These are phyloP conservation scores for Pelargonium fulgidum DNA, from an alignment of 441 rosid species.

Conservation along the genomic window DNA sequence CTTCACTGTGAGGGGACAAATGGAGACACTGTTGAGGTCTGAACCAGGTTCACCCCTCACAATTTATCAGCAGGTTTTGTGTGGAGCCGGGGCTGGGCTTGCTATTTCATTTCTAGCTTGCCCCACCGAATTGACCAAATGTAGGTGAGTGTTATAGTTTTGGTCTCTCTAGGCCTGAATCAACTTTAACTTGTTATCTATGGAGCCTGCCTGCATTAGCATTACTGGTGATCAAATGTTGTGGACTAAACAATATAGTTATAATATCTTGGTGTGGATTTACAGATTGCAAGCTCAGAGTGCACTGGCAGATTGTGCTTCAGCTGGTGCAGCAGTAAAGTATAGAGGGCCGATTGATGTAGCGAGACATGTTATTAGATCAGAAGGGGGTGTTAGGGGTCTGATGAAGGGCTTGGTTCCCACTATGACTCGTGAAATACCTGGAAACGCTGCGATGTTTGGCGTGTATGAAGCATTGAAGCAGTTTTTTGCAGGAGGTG, in stretches of 20 bases:
- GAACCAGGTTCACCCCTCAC: constrained; percentile 69
- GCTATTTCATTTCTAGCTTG: constrained; percentile 95
- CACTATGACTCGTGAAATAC: not conserved
- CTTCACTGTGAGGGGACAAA: constrained; percentile 83
- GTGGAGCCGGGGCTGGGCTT: constrained; percentile 88
- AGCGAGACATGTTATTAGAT: not conserved
- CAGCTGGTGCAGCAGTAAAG: not conserved
- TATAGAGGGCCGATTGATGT: not conserved
- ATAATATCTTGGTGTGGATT: too few species aligned
- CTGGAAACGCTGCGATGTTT: not conserved
- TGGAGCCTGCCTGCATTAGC: too few species aligned
- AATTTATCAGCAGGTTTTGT: constrained; percentile 61
- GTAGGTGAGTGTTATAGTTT: constrained; percentile 48
- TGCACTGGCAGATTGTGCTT: too few species aligned
- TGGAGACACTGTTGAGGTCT: constrained; percentile 77
- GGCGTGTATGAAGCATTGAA: not conserved
- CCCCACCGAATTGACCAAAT: constrained; percentile 90
- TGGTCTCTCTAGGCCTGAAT: too few species aligned
- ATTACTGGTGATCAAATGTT: too few species aligned
- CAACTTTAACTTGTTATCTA: too few species aligned
- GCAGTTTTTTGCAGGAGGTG: not conserved
- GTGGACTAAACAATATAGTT: too few species aligned
- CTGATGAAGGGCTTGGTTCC: not conserved
- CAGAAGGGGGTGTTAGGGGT: not conserved
- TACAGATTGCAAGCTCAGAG: too few species aligned